These are phyloP conservation scores for Nothopassalora personata DNA, from an alignment of 2,329 filamentous ascomycete genomes.

Conservation along the genomic window DNA sequence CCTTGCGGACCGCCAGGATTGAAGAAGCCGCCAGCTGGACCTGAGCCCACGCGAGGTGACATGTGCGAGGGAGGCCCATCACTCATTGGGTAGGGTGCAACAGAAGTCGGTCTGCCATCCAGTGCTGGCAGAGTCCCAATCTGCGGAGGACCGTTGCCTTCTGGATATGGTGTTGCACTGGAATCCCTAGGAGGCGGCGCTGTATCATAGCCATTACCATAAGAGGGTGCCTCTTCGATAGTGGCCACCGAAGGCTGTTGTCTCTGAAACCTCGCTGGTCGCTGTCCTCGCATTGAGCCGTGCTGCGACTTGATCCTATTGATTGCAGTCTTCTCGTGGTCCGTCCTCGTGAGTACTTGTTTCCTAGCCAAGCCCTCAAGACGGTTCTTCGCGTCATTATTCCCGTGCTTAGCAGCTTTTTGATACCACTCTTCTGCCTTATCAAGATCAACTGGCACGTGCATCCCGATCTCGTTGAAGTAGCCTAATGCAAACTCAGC, in stretches of 20 bases:
- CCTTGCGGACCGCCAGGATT: slow-evolving; percentile 20
- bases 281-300: slow-evolving; percentile 47
- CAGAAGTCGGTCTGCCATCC: slow-evolving; percentile 44
- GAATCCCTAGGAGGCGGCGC: slow-evolving; percentile 17
- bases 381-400: slow-evolving; percentile 76
- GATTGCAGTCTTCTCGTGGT: slow-evolving; percentile 89
- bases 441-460: slow-evolving; percentile 73
- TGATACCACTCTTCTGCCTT: slow-evolving; percentile 88
- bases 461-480: slow-evolving; percentile 94
- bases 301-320: slow-evolving; percentile 66
- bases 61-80: slow-evolving; percentile 48
- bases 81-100: slow-evolving; percentile 66
- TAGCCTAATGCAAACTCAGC: slow-evolving; percentile 97
- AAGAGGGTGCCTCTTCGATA: slow-evolving; percentile 13
- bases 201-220: slow-evolving; percentile 11
- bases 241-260: slow-evolving; percentile 25
- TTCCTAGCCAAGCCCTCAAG: slow-evolving; percentile 80
- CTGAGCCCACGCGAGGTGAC: slow-evolving; percentile 10
- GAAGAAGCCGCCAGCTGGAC: slow-evolving; percentile 36
- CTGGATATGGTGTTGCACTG: slow-evolving; percentile 28
- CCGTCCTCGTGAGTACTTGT: slow-evolving; percentile 71
- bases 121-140: slow-evolving; percentile 17
- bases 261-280: slow-evolving; percentile 41
- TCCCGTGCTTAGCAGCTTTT: slow-evolving; percentile 81
- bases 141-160: slow-evolving; percentile 30